These are phyloP conservation scores for Clavispora vitiphila DNA, from an alignment of 805 yeast genomes.

Conservation along the genomic window DNA sequence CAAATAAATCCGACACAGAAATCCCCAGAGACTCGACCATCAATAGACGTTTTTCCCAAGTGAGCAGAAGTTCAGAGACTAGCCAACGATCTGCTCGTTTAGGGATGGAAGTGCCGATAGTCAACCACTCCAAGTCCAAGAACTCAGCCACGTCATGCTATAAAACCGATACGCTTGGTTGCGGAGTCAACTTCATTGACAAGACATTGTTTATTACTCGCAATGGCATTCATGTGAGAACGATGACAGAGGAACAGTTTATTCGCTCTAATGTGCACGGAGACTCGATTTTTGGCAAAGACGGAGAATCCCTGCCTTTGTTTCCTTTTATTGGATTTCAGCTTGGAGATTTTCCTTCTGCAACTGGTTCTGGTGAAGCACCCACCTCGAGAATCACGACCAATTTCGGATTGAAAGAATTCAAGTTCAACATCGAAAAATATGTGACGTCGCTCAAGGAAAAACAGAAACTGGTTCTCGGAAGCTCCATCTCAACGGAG, in stretches of 20 bases:
- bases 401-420: slow-evolving; percentile 55
- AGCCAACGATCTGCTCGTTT: slow-evolving; percentile 30
- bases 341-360: slow-evolving; percentile 5
- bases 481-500: slow-evolving; percentile 6
- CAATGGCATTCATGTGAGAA: slow-evolving; percentile 54
- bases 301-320: slow-evolving; percentile 7
- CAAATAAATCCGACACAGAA: slow-evolving; percentile 28
- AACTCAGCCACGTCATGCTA: slow-evolving; percentile 32
- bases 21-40: slow-evolving; percentile 26
- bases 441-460: slow-evolving; percentile 45
- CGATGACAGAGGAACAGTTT: slow-evolving; percentile 11
- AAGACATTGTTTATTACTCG: slow-evolving; percentile 70
- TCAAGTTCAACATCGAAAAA: slow-evolving; percentile 55
- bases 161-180: slow-evolving; percentile 64
- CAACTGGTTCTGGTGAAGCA: slow-evolving; percentile 1
- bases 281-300: slow-evolving; percentile 29
- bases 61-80: slow-evolving; percentile 21
- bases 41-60: slow-evolving; percentile 31
- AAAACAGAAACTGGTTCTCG: slow-evolving; percentile 3
- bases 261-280: slow-evolving; percentile 31
- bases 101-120: slow-evolving; percentile 33
- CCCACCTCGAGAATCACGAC: slow-evolving; percentile 30
- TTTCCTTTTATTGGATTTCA: slow-evolving; percentile 17
- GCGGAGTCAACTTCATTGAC: slow-evolving; percentile 70
- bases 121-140: slow-evolving; percentile 16